Evolutionary conservation across 1,139 yeast species (phyloP), one percentile per base, ranked within the genome.

Genomic region (Groenewaldozyma sp.): DNA sequence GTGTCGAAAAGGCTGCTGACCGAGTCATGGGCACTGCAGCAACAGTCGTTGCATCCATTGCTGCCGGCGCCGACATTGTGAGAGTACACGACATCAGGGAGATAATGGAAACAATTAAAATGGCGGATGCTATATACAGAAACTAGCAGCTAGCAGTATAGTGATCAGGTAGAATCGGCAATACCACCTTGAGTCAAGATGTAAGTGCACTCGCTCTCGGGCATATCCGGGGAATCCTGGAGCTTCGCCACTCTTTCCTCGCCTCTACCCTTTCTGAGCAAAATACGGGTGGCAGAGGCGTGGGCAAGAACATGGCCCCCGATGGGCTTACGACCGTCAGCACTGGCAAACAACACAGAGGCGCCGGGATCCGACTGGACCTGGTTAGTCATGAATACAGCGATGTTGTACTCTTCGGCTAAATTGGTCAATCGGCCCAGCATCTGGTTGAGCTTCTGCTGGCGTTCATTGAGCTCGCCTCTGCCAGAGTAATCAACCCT

Each of bases 81-180:
- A 67, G 99, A 40, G 95, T 88, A 2, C 99, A 91, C 58, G 94
- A 91, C 58, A 84, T 82, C 19, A 66, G 62, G 42, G 81, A 74
- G 45, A 76, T 79, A 56, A 67, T 67, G 34, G 79, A 84, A 52
- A 82, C 80, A 6, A 69, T 76, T 19, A 60, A 65, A 28, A 67
- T 82, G 47, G 87, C 88, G 5, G 96, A 91, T 64, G 91, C 93
- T 1, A 70, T 84, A 34, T 82, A 83, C 56, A 73, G 70, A 22
- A 22, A 22, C 7, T 22, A 22, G 26, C 11, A 22, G 26, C 11
- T 24, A 20, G n/a, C 2, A n/a, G n/a, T n/a, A n/a, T 22, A 7
- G 7, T 22, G 19, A 14, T 43, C 26, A 46, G 4, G 44, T 67
- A 19, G 73, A 60, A 52, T 73, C 78, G 34, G 65, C 57, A 31